Evolutionary conservation across 768 basidiomycete species (phyloP), one percentile per base, ranked within the genome.

Genomic region (Boletus pseudo-olivaceus): DNA sequence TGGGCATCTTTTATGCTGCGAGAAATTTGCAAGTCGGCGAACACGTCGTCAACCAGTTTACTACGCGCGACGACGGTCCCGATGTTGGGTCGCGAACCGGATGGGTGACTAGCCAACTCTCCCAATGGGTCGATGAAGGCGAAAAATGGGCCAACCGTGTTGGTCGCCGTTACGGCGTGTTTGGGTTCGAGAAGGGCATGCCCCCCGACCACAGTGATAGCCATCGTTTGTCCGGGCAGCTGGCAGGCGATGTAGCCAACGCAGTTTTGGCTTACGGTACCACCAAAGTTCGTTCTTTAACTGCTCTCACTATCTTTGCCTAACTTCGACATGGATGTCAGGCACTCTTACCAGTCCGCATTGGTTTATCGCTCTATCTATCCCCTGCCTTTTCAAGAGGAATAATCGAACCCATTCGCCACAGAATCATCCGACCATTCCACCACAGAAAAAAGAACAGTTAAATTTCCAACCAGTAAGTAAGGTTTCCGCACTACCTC

Each of bases 171-270:
- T 94, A 96, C 70, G 92, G 92, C 1, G 54, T 89, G 11, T 88
- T 93, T 68, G 93, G 92, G 10, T 86, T 83, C 60, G 79, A 83
- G 69, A 88, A 86, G 65, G 69, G 77, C 12, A 27, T 49, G 10
- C 17, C 45, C 39, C 40, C 41, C 32, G 33, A 59, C 30, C 43
- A 32, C 43, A 41, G 30, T 39, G 62, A 58, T 27, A 34, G 2
- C 33, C 53, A 33, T 38, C 58, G 19, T 12, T 41, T 62, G 7
- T 63, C 78, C 15, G 73, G 72, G 12, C 72, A 72, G 53, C 68
- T 91, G 34, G 87, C 85, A 10, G 85, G 86, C 15, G 88, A 92
- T 63, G 81, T 92, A 7, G 86, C 90, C 5, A 93, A 93, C 65
- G 90, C 84, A 3, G 80, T 92, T 9, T 74, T 91, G 44, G 93